These are phyloP conservation scores for Stephania yunnanensis DNA, from an alignment of 164 flowering plant species.

Conservation along the genomic window DNA sequence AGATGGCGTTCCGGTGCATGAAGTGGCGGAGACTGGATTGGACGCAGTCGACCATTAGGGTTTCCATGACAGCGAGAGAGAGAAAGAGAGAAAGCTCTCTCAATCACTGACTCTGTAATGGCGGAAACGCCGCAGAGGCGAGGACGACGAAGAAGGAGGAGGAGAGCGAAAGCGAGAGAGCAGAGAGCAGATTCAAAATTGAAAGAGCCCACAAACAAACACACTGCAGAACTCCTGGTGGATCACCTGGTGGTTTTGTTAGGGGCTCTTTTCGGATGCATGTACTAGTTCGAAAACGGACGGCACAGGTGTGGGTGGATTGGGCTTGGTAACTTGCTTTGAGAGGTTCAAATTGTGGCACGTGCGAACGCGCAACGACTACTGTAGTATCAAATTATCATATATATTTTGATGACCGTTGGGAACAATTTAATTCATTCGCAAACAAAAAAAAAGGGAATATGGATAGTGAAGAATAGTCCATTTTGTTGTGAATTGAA, in stretches of 20 bases:
- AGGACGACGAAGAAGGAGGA: slow-evolving; percentile 1
- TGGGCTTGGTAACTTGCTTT: neutral
- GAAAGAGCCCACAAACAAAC: no score
- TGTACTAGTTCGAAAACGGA: neutral
- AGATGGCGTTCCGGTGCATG: slow-evolving; percentile 80
- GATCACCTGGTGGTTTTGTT: neutral
- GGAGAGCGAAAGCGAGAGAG: neutral
- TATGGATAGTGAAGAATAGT: no score
- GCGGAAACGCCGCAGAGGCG: neutral
- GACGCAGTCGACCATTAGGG: slow-evolving; percentile 64
- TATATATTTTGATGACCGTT: no score
- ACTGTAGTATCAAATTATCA: no score
- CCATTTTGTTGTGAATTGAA: no score
- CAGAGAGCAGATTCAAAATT: neutral
- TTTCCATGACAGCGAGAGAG: slow-evolving; percentile 50
- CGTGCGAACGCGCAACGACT: neutral
- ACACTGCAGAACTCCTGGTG: neutral
- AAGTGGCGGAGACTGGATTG: slow-evolving; percentile 71
- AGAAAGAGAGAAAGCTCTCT: neutral
- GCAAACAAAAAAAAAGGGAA: no score
- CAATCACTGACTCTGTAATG: neutral
- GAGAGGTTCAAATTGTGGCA: neutral
- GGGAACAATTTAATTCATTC: no score
- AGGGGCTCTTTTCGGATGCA: neutral
- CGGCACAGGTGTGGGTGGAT: neutral